Evolutionary conservation across 2,329 filamentous ascomycete species (phyloP).

Genomic region (Botrytis paeoniae): DNA sequence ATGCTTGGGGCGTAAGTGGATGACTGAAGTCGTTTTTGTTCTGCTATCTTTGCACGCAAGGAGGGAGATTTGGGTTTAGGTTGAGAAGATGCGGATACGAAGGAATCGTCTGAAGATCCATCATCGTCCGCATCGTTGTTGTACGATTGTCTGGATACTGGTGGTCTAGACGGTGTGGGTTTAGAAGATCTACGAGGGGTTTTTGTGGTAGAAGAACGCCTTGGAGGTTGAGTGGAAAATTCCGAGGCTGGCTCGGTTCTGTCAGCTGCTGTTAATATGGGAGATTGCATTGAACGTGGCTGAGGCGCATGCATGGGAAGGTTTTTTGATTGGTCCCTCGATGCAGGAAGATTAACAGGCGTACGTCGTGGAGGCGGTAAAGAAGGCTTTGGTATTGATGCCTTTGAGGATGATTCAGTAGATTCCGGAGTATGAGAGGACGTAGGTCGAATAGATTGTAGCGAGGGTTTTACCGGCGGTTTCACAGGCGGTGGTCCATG

Average conservation of each 20-base stretch:
- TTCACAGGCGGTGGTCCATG: neutral
- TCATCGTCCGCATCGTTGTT: slow-evolving; percentile 24
- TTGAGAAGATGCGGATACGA: slow-evolving; percentile 36
- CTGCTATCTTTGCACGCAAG: slow-evolving; percentile 31
- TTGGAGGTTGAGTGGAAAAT: neutral
- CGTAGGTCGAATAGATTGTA: slow-evolving; percentile 1
- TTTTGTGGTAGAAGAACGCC: slow-evolving; percentile 5
- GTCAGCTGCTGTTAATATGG: neutral
- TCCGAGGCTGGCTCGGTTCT: neutral
- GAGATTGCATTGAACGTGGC: slow-evolving; percentile 1
- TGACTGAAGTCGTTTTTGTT: slow-evolving; percentile 25
- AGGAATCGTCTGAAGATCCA: slow-evolving; percentile 37
- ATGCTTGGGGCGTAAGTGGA: slow-evolving; percentile 38
- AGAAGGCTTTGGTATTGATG: neutral
- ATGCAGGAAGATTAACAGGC: neutral
- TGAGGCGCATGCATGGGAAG: neutral
- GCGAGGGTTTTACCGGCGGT: neutral
- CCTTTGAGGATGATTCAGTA: neutral
- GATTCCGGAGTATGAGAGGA: neutral
- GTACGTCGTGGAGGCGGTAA: neutral
- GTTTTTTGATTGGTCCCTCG: neutral
- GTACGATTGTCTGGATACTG: slow-evolving; percentile 1
- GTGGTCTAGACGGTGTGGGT: slow-evolving; percentile 13
- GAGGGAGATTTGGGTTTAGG: slow-evolving; percentile 25
- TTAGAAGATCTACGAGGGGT: neutral